Conservation (phyloP, 768 basidiomycete species). For the Candolleomyces efflorescens region DNA sequence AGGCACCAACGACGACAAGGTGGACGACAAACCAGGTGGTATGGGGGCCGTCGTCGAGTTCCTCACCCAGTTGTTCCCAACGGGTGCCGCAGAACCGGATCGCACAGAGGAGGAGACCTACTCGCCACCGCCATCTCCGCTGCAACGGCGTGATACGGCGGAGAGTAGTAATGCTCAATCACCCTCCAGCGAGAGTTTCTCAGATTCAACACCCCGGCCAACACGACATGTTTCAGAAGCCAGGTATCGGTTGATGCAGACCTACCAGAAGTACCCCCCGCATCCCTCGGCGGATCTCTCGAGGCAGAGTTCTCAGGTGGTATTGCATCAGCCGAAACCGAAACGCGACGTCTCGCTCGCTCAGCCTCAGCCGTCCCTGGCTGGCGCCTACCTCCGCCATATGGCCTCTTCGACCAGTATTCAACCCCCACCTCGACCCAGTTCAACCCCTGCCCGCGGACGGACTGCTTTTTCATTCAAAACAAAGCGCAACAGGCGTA, state of each 20-base stretch:
- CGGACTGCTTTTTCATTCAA: constrained; percentile 28
- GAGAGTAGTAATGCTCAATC: constrained; percentile 17
- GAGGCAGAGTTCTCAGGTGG: neutral
- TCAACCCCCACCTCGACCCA: constrained; percentile 26
- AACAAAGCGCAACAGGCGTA: constrained; percentile 13
- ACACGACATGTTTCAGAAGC: constrained; percentile 8
- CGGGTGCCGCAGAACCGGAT: constrained; percentile 16
- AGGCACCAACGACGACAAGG: constrained; percentile 22
- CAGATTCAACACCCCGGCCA: constrained; percentile 20
- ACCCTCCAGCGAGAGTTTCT: constrained; percentile 30
- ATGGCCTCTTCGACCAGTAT: constrained; percentile 58
- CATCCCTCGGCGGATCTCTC: constrained; percentile 2
- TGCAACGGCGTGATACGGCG: neutral
- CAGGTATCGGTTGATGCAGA: constrained; percentile 2
- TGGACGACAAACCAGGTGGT: constrained; percentile 34
- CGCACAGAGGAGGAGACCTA: constrained; percentile 2
- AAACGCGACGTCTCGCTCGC: constrained; percentile 19
- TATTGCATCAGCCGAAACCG: constrained; percentile 9
- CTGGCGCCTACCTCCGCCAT: constrained; percentile 68
- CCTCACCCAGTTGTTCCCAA: constrained; percentile 57
- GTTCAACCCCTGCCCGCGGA: constrained; percentile 23
- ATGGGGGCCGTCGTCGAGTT: constrained; percentile 67
- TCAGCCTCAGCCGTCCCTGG: constrained; percentile 46
- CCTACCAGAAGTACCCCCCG: neutral
- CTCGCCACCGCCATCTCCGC: constrained; percentile 5